A percentile compares a stretch with the other conserved stretches of the same genome.
These are phyloP conservation scores for Apiospora aurea DNA, from an alignment of 2,329 filamentous ascomycete genomes.

Conservation along the genomic window DNA sequence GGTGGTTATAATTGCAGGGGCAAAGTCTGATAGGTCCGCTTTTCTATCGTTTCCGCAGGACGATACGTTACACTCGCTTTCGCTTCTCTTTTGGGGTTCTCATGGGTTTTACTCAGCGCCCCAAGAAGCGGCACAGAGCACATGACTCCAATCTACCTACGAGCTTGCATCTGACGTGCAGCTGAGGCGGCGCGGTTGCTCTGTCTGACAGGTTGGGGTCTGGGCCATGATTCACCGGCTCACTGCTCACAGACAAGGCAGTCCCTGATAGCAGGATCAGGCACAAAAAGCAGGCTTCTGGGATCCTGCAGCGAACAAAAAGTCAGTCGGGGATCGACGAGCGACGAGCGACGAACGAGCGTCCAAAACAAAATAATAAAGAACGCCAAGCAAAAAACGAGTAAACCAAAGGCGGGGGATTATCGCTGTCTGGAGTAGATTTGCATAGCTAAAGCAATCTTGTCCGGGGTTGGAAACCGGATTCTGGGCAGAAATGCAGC, in stretches of 20 bases:
- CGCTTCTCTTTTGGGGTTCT: not conserved
- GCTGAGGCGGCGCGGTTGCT: not conserved
- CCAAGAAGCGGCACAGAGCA: not conserved
- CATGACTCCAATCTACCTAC: not conserved
- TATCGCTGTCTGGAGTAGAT: not conserved
- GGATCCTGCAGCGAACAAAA: not conserved
- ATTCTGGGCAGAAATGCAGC: not conserved
- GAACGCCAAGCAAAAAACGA: not conserved
- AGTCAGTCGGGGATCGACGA: not conserved
- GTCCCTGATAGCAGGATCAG: not conserved
- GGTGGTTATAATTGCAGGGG: not conserved
- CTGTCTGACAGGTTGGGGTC: not conserved
- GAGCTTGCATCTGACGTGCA: slow-evolving; percentile 4
- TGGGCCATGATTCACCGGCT: not conserved
- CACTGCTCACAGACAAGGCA: not conserved
- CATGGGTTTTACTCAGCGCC: not conserved
- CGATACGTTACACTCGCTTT: not conserved
- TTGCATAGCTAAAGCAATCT: not conserved
- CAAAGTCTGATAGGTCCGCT: not conserved
- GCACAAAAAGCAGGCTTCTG: not conserved
- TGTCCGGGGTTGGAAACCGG: not conserved
- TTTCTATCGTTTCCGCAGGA: not conserved
- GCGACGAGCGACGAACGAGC: too few species aligned
- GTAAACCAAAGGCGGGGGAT: slow-evolving; percentile 1
- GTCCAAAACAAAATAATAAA: not conserved